phyloP scores from a whole-genome alignment of 1,284 basidiomycete genomes.

The Leccinum fallax region DNA sequence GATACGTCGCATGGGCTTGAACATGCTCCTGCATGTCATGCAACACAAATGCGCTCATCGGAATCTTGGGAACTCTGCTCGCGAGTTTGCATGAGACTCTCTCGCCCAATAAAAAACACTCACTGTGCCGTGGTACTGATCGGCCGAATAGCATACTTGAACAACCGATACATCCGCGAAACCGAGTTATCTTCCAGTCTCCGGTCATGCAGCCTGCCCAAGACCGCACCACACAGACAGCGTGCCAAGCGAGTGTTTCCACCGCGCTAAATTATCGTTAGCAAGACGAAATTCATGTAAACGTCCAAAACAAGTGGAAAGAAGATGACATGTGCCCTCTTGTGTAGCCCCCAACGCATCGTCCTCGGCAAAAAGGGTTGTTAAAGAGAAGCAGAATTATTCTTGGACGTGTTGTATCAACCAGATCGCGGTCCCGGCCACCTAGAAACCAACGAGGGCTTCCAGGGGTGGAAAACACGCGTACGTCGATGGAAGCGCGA shows the following conservation, averaged over 20 bases:
- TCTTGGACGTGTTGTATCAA: constrained; percentile 92
- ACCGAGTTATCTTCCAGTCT: constrained; percentile 39
- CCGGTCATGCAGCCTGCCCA: constrained; percentile 69
- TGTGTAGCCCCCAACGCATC: constrained; percentile 83
- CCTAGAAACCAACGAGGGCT: constrained; percentile 56
- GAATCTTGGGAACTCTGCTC: constrained; percentile 60
- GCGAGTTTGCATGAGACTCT: constrained; percentile 5
- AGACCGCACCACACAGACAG: constrained; percentile 77
- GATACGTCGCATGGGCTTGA: constrained; percentile 86
- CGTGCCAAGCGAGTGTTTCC: constrained; percentile 67
- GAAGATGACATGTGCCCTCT: constrained; percentile 59
- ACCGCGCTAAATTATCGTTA: constrained; percentile 41
- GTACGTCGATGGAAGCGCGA: constrained; percentile 69
- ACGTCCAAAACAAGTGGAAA: constrained; percentile 11
- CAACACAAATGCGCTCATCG: constrained; percentile 81
- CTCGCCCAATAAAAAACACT: neutral
- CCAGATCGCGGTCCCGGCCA: constrained; percentile 46
- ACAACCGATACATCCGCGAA: constrained; percentile 61
- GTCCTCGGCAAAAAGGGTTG: constrained; percentile 77
- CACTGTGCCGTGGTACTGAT: constrained; percentile 66
- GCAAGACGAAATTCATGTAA: constrained; percentile 11
- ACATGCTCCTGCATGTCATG: constrained; percentile 88
- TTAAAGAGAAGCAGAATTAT: constrained; percentile 56
- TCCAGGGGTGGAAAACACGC: constrained; percentile 36
- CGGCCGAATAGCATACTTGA: constrained; percentile 82